Base-by-base conservation (phyloP, 352 stramenopile genomes). In the Thalassiosira ordinaria region DNA sequence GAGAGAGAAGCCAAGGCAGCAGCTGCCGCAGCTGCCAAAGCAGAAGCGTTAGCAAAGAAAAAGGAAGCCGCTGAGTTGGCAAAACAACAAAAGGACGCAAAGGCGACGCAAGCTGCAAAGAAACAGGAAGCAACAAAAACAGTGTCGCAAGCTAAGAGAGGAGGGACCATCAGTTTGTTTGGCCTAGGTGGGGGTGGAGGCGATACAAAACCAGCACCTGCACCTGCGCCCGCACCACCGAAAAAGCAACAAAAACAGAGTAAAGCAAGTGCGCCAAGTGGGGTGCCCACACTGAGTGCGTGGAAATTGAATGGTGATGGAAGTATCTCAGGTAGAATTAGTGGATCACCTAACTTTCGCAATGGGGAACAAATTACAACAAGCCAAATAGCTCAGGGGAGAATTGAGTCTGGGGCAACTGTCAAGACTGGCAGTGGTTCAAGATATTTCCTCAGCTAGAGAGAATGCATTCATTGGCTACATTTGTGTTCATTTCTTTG, bases 331-430 rank as follows among this genome's bases (percentile, higher is more conserved):
- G 89, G 89, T 29, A 33, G 49, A 1, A 91, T 93, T 29, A 87
- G 65, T 41, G 86, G 85, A 27, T 91, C 84, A 51, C 73, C 82
- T 0, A 89, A 85, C 49, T 93, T 93, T 63, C 53, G 76, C 13
- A 72, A 89, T 9, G 86, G 86, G 18, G 86, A 93, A 41, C 72
- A 80, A n/a, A 62, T 93, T 11, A 87, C 87, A 33, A 93, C 89
- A 33, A 84, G 75, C 55, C 53, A 60, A 51, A 93, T 93, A 55
- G 24, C 64, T 46, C 76, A 64, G 7, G 86, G 86, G 52, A 80
- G 59, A 33, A 85, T 93, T 63, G 77, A 85, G 41, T 80, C 84
- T 47, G 85, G 88, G 22, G 70, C 61, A 61, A 74, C 85, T 16
- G 89, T 93, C 11, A 71, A 85, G 26, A 93, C 89, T 27, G 68